Conservation (phyloP, 2,329 filamentous ascomycete species). For the Fusarium solani-melongenae region DNA sequence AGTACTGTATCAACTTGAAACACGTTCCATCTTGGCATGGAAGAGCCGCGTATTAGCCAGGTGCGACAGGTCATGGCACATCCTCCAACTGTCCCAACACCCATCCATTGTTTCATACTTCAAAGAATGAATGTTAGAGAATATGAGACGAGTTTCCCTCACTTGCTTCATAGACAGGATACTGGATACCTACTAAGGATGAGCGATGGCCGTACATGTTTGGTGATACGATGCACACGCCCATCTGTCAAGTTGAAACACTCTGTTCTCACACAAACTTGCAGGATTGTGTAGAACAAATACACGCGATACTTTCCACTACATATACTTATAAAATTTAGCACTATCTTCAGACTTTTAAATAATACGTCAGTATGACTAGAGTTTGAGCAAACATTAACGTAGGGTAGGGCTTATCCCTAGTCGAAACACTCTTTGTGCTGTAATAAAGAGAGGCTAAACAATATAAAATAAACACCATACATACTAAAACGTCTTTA, state of each 20-base stretch:
- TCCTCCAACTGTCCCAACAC: background rate
- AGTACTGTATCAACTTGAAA: background rate
- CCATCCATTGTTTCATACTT: background rate
- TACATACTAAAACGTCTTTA: background rate
- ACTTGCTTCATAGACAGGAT: background rate
- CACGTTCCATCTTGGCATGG: background rate
- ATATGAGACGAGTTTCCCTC: background rate
- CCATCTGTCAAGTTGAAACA: background rate
- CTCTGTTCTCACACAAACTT: background rate
- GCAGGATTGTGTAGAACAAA: background rate
- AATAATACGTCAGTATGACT: background rate
- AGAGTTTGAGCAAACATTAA: background rate
- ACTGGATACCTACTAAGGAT: background rate
- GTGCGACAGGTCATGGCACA: background rate
- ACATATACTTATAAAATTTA: background rate
- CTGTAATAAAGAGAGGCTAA: background rate
- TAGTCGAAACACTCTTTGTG: background rate
- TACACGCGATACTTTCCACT: background rate
- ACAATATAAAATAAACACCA: fast-evolving
- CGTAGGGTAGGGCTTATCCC: background rate
- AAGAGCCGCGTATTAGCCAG: background rate
- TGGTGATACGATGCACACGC: background rate
- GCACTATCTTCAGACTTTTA: background rate
- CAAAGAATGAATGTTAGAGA: background rate
- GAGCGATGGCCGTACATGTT: background rate